Conservation (phyloP, 2,329 filamentous ascomycete species). For the Zymoseptoria passerinii region DNA sequence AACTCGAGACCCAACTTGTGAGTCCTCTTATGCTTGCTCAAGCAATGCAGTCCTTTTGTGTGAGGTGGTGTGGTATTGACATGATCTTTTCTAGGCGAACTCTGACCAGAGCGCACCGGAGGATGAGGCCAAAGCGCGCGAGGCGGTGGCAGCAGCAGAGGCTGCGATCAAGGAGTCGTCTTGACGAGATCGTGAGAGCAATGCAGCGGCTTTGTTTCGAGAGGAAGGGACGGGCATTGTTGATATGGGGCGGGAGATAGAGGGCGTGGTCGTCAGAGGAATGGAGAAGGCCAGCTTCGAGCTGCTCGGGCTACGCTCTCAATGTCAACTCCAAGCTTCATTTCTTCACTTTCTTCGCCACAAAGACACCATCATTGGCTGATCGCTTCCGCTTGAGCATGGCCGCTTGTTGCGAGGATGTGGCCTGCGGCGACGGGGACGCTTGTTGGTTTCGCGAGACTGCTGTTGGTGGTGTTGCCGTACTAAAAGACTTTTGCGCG, state of each 20-base stretch:
- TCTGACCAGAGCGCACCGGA: slow-evolving; percentile 29
- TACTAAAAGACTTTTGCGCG: not conserved
- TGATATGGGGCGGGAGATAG: not conserved
- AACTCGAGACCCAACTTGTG: slow-evolving; percentile 69
- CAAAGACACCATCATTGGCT: slow-evolving; percentile 6
- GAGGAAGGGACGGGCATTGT: not conserved
- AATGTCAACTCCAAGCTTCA: slow-evolving; percentile 1
- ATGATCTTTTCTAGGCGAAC: not conserved
- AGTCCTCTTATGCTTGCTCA: slow-evolving; percentile 29
- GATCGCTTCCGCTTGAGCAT: slow-evolving; percentile 17
- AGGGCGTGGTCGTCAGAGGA: not conserved
- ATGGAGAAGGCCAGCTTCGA: not conserved
- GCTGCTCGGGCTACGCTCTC: not conserved
- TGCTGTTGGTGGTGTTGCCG: not conserved
- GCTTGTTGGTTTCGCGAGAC: not conserved
- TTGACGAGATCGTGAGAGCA: slow-evolving; percentile 6
- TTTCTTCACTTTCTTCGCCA: slow-evolving; percentile 8
- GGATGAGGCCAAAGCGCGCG: slow-evolving; percentile 40
- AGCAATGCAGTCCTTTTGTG: not conserved
- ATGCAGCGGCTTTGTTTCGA: not conserved
- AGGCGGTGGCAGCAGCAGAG: slow-evolving; percentile 35
- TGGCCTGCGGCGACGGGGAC: not conserved
- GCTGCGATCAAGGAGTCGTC: slow-evolving; percentile 32
- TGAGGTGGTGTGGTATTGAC: slow-evolving; percentile 3
- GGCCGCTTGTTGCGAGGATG: not conserved